These are phyloP conservation scores for Candida arabinofermentans DNA, from an alignment of 805 yeast species.

Conservation along the genomic window DNA sequence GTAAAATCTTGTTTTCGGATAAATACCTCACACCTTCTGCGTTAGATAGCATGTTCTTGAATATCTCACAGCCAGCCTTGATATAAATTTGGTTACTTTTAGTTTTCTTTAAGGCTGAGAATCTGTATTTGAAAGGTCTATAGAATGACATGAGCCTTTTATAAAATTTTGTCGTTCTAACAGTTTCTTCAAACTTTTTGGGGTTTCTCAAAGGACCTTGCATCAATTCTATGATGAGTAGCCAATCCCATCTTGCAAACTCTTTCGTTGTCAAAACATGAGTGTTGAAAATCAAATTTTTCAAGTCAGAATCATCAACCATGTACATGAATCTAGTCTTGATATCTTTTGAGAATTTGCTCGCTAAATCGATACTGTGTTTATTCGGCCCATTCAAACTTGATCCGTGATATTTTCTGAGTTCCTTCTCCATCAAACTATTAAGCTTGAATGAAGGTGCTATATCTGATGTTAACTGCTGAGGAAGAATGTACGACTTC, in stretches of 20 bases:
- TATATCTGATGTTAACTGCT: constrained; percentile 30
- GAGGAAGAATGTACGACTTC: constrained; percentile 53
- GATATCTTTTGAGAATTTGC: constrained; percentile 24
- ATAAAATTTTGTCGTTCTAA: constrained; percentile 77
- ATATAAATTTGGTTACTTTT: constrained; percentile 54
- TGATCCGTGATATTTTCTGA: constrained; percentile 21
- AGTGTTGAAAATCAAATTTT: constrained; percentile 60
- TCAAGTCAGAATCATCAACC: constrained; percentile 62
- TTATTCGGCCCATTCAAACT: constrained; percentile 6
- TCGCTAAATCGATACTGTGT: constrained; percentile 11
- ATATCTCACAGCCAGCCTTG: constrained; percentile 69
- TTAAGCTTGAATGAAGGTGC: constrained; percentile 27
- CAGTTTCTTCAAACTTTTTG: constrained; percentile 69
- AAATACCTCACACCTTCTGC: constrained; percentile 66
- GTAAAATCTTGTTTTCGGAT: constrained; percentile 68
- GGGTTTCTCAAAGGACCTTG: constrained; percentile 80
- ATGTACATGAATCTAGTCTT: constrained; percentile 18
- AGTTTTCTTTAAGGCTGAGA: constrained; percentile 49
- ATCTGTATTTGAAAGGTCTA: constrained; percentile 86
- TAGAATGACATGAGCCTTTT: constrained; percentile 82
- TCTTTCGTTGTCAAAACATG: constrained; percentile 75
- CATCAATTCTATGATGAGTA: constrained; percentile 60
- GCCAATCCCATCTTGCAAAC: constrained; percentile 87
- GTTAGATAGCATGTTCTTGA: constrained; percentile 59
- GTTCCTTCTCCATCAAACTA: constrained; percentile 25